Evolutionary conservation across 805 yeast species (phyloP), one percentile per base, ranked within the genome.

Genomic region (Blastobotrys peoriensis): DNA sequence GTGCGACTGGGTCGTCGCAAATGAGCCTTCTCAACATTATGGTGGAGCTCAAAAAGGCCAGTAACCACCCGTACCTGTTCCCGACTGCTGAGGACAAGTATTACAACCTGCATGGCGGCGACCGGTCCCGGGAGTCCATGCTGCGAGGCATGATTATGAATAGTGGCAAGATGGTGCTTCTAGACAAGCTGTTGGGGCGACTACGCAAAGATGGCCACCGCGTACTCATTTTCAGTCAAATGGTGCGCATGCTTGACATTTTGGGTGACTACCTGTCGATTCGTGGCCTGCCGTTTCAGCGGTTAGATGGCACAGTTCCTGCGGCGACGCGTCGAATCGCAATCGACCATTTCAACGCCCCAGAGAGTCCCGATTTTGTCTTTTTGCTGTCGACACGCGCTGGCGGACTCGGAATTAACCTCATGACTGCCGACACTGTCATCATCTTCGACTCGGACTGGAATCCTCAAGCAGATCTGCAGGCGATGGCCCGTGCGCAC

Each of bases 401-500:
- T 10, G 99, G 99, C 70, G 99, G 99, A 44, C 73, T 93, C 49
- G 99, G 99, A 66, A 93, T 93, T 62, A 93, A 93, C 63, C 73
- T 93, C 62, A 93, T 93, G 98, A 93, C 98, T 4, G 99, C 99
- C 3, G 99, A 93, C 61, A 93, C 99, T 5, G 99, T 93, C 22
- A 86, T 93, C 55, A 91, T 93, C 34, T 93, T 93, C 66, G 98
- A 93, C 66, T 86, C 96, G 3, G 98, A 93, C 68, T 93, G 98
- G 98, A 93, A 93, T 61, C 98, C 98, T 0, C 98, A 93, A 64
- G 98, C 98, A 0, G 98, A 93, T 73, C 71, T 93, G 58, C 98
- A 93, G 67, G 98, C 98, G 1, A 93, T 93, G 98, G 98, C 98
- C 0, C 80, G 98, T 67, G 98, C 98, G 2, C 99, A 93, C 68